Evolutionary conservation across 2,329 filamentous ascomycete species (phyloP).

Genomic region (Hymenoscyphus fraxineus): DNA sequence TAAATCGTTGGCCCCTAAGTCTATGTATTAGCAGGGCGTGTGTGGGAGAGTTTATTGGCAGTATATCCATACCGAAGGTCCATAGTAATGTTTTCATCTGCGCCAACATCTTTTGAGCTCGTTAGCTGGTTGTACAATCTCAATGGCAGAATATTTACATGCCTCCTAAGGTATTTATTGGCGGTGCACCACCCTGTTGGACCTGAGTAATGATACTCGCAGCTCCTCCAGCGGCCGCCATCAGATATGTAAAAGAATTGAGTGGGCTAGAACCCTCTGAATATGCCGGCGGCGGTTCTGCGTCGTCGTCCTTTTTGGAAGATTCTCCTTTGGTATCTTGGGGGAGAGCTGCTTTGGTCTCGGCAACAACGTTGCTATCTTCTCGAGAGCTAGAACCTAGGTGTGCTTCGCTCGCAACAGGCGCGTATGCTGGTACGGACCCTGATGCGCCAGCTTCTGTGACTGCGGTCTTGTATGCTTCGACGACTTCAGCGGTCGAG

Average conservation of each 20-base stretch:
- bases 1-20: constrained; percentile 82
- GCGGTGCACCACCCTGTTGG: constrained; percentile 80
- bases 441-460: constrained; percentile 37
- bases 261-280: constrained; percentile 92
- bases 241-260: constrained; percentile 89
- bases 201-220: constrained; percentile 99
- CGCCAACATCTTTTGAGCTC: constrained; percentile 61
- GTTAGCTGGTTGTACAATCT: constrained; percentile 10
- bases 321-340: constrained; percentile 73
- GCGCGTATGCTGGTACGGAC: constrained; percentile 53
- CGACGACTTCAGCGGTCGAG: constrained; percentile 37
- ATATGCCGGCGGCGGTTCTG: constrained; percentile 93
- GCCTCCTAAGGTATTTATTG: constrained; percentile 87
- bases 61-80: constrained; percentile 71
- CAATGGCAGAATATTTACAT: constrained; percentile 32
- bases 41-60: neutral
- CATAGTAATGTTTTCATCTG: constrained; percentile 91
- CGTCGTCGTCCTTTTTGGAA: constrained; percentile 73
- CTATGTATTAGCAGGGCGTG: constrained; percentile 30
- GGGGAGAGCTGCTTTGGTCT: constrained; percentile 83
- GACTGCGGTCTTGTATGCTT: constrained; percentile 37
- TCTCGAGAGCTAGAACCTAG: constrained; percentile 28
- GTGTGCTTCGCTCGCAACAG: constrained; percentile 38
- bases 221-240: constrained; percentile 95
- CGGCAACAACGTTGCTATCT: constrained; percentile 49